These are phyloP conservation scores for Trichopus zeylanicus DNA, from an alignment of 116 monocot genomes.

Conservation along the genomic window DNA sequence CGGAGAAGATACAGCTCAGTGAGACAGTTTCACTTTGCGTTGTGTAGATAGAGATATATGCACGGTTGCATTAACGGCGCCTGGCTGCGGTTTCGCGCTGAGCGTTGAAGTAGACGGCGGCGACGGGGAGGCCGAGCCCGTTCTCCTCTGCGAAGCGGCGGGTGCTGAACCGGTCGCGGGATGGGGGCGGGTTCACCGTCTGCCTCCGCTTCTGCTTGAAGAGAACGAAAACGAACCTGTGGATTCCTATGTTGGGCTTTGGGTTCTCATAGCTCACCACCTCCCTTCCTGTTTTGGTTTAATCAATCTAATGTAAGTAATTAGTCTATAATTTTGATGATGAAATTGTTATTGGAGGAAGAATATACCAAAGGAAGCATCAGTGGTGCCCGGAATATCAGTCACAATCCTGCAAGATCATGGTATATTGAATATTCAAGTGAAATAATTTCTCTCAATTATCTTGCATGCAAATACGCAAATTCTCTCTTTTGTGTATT, in stretches of 20 bases:
- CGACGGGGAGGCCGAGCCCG: conserved; percentile 41
- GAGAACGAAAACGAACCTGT: conserved; percentile 35
- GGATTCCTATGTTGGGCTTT: conserved; percentile 37
- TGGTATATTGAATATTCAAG: too few relatives aligned
- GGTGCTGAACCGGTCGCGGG: conserved; percentile 34
- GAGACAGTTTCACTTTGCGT: too few relatives aligned
- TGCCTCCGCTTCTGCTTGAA: conserved; percentile 39
- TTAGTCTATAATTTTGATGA: neutral
- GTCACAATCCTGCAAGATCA: conserved; percentile 45
- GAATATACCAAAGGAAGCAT: conserved; percentile 43
- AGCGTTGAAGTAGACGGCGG: conserved; percentile 40
- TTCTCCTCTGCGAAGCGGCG: conserved; percentile 30
- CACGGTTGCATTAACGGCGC: too few relatives aligned
- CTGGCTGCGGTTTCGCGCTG: conserved; percentile 41
- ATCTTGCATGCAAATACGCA: too few relatives aligned
- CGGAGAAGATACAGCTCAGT: too few relatives aligned
- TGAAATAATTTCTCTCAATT: too few relatives aligned
- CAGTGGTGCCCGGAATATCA: conserved; percentile 55
- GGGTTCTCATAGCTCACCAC: conserved; percentile 35
- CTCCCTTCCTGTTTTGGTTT: conserved; percentile 25
- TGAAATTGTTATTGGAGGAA: neutral
- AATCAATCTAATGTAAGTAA: neutral
- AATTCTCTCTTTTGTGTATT: too few relatives aligned
- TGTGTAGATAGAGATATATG: too few relatives aligned
- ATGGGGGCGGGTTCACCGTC: conserved; percentile 14